Evolutionary conservation across 768 basidiomycete species (phyloP).

Genomic region (Leccinum rimulosum): DNA sequence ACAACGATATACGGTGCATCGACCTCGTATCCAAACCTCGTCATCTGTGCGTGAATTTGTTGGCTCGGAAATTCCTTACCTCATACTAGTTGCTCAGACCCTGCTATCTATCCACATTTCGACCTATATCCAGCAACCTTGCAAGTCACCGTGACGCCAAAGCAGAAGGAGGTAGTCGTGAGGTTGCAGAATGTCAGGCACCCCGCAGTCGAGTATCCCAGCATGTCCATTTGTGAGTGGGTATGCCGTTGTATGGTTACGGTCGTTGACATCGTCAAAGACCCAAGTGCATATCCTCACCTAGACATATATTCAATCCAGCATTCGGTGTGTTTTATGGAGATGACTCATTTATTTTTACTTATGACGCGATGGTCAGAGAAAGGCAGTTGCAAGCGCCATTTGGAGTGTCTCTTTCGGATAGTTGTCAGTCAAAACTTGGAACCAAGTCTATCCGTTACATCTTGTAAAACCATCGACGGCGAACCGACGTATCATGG

Average conservation of each 20-base stretch:
- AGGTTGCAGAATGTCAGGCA: constrained; percentile 5
- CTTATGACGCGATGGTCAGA: constrained; percentile 10
- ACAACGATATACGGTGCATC: not conserved
- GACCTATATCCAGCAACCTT: constrained; percentile 36
- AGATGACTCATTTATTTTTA: not conserved
- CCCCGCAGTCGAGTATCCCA: constrained; percentile 23
- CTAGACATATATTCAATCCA: constrained; percentile 39
- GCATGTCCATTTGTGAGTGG: constrained; percentile 29
- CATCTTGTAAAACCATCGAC: not conserved
- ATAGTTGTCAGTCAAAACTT: constrained; percentile 18
- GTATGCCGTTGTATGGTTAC: not conserved
- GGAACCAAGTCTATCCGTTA: constrained; percentile 20
- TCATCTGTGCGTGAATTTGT: constrained; percentile 15
- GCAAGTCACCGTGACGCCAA: constrained; percentile 43
- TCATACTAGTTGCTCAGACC: constrained; percentile 29
- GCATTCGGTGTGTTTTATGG: constrained; percentile 8
- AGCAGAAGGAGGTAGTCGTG: constrained; percentile 43
- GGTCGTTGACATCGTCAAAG: constrained; percentile 30
- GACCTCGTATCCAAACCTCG: constrained; percentile 13
- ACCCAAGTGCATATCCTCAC: constrained; percentile 40
- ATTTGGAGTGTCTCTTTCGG: constrained; percentile 21
- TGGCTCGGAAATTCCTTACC: not conserved
- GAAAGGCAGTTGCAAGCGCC: not conserved
- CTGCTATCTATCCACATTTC: constrained; percentile 40
- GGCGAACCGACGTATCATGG: not conserved